Base-by-base conservation (phyloP, 1,284 basidiomycete species). In the Apiotrichum montevideense region DNA sequence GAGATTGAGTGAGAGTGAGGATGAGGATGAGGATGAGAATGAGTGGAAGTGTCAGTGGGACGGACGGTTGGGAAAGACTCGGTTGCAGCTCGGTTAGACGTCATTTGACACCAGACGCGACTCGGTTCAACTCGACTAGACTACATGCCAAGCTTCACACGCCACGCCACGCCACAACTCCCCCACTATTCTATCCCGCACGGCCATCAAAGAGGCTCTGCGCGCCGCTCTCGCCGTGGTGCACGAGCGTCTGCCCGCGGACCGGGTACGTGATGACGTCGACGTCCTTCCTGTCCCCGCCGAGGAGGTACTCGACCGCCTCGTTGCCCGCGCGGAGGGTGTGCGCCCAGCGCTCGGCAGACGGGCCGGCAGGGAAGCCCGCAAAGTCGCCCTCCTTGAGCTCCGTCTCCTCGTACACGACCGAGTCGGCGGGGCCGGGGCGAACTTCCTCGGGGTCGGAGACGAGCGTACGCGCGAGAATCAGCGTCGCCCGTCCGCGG, bases 191-290 rank as follows among this genome's bases (percentile, higher is more conserved):
- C 29, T 29, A 29, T 29, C 29, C 29, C 37, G 37, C 37, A 39
- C 37, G 37, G 8, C 37, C 37, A 39, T 39, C 37, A n/a, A 61
- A 61, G 50, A 61, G 47, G 48, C 52, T 56, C 52, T 57, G 52
- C 14, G 52, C 56, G 13, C 47, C 59, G 11, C 42, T 48, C 21
- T 52, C 53, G 51, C 51, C 56, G 48, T 61, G 56, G 37, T 35
- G 10, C 7, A 61, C 54, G 35, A 61, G 59, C 44, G 59, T 61
- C 56, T 55, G 51, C 14, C 59, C 59, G 8, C 43, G 37, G 15
- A 56, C 49, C 0, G 61, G 61, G 41, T 62, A 62, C 15, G 43
- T 40, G 46, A 62, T 56, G 4, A 62, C 57, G 46, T 62, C 61
- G 34, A 62, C 32, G n/a, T 32, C 35, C 43, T 50, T 45, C 42